Conservation (phyloP, 176 grass and related monocot genomes). For the Themeda triandra region DNA sequence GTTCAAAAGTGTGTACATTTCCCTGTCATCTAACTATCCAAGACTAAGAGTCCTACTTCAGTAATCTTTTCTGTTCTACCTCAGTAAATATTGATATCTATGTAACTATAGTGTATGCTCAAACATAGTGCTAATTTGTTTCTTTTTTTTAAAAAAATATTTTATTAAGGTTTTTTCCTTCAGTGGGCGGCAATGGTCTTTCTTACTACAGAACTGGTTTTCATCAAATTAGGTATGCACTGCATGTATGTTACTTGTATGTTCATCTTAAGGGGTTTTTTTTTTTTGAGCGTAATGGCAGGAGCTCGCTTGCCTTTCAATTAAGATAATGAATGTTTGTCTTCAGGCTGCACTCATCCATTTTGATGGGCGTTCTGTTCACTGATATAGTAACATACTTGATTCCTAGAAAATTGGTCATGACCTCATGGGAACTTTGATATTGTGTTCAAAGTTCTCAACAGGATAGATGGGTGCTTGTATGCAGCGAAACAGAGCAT, state of each 20-base stretch:
- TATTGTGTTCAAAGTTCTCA: constrained; percentile 80
- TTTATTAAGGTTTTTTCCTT: constrained; percentile 34
- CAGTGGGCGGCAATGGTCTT: too few species aligned
- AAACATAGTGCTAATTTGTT: neutral
- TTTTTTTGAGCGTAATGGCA: too few species aligned
- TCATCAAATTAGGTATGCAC: constrained; percentile 70
- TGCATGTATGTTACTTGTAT: neutral
- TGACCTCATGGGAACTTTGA: constrained; percentile 64
- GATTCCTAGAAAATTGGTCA: constrained; percentile 73
- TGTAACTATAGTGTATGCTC: neutral
- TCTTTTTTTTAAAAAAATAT: neutral
- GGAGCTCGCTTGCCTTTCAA: too few species aligned
- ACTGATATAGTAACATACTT: neutral
- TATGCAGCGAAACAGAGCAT: constrained; percentile 87
- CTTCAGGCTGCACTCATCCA: neutral
- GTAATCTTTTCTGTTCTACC: neutral
- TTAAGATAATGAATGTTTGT: too few species aligned
- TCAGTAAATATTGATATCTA: neutral
- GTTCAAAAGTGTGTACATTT: neutral
- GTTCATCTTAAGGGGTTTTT: too few species aligned
- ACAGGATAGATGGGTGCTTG: constrained; percentile 85
- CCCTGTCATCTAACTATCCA: neutral
- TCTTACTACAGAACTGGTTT: constrained; percentile 86
- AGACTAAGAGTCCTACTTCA: neutral
- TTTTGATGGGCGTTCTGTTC: constrained; percentile 15